These are phyloP conservation scores for Ophidiomyces ophidiicola DNA, from an alignment of 2,329 filamentous ascomycete species.

Conservation along the genomic window DNA sequence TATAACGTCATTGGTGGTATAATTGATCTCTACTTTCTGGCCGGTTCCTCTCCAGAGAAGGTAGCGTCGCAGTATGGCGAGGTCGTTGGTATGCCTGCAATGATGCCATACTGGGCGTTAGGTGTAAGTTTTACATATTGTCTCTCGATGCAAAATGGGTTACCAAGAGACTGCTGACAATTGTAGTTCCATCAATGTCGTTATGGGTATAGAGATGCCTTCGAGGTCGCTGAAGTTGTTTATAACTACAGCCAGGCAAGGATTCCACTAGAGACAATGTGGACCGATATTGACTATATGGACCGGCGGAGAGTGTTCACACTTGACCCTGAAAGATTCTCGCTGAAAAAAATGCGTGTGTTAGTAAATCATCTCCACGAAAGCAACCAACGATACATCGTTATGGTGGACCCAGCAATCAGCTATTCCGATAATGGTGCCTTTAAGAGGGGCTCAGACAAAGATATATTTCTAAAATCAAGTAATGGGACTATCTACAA, in stretches of 20 bases:
- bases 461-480: conserved; percentile 39
- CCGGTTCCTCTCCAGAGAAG: conserved; percentile 42
- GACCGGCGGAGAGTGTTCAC: conserved; percentile 21
- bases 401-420: conserved; percentile 54
- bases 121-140: conserved; percentile 29
- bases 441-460: conserved; percentile 47
- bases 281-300: conserved; percentile 27
- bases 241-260: conserved; percentile 24
- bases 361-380: conserved; percentile 52
- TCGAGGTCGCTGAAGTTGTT: conserved; percentile 25
- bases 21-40: conserved; percentile 53
- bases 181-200: conserved; percentile 42
- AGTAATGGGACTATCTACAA: conserved; percentile 42
- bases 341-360: conserved; percentile 47
- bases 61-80: conserved; percentile 46
- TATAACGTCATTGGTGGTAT: conserved; percentile 64
- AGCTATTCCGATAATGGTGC: conserved; percentile 36
- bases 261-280: conserved; percentile 27
- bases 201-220: conserved; percentile 43
- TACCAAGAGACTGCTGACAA: conserved; percentile 1
- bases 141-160: neutral
- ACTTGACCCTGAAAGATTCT: conserved; percentile 41
- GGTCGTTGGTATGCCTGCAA: conserved; percentile 40
- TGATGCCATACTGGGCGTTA: conserved; percentile 51
- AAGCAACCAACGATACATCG: conserved; percentile 50